Evolutionary conservation across 148 eudicot genomes (phyloP).

Genomic region (Nepenthes mirabilis): DNA sequence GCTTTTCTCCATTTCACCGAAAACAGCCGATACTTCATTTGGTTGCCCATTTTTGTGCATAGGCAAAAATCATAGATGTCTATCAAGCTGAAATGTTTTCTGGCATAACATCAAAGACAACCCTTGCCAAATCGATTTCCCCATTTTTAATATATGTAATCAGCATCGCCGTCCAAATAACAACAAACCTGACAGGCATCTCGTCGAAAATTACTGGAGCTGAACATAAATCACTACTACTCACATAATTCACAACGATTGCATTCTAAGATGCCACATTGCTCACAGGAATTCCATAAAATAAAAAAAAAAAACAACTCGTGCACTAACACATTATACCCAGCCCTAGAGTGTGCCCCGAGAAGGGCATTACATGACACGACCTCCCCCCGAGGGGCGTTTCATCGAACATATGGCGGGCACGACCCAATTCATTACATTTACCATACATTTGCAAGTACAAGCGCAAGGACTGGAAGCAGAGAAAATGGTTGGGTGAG

Average conservation of each 20-base stretch:
- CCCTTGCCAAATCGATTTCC: conserved; percentile 20
- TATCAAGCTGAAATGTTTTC: conserved; percentile 26
- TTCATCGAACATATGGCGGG: conserved; percentile 28
- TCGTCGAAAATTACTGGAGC: conserved; percentile 17
- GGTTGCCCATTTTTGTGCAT: conserved; percentile 23
- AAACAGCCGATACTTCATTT: conserved; percentile 19
- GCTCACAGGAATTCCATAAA: conserved; percentile 21
- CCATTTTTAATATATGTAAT: conserved; percentile 29
- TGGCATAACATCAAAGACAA: conserved; percentile 24
- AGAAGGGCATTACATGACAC: conserved; percentile 33
- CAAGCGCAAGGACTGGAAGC: too few species aligned
- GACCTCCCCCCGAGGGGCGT: conserved; percentile 23
- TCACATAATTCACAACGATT: conserved; percentile 31
- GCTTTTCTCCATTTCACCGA: conserved; percentile 17
- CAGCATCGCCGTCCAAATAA: conserved; percentile 33
- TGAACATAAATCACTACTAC: conserved; percentile 18
- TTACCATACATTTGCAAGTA: conserved; percentile 42
- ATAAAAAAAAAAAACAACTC: conserved; percentile 23
- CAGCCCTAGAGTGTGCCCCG: conserved; percentile 20
- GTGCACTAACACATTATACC: conserved; percentile 22
- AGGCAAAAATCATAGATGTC: conserved; percentile 34
- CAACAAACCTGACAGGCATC: conserved; percentile 23
- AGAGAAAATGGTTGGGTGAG: too few species aligned
- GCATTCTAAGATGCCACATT: conserved; percentile 39
- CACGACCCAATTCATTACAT: conserved; percentile 21